These are phyloP conservation scores for Arthroderma sp. DNA, from an alignment of 2,329 filamentous ascomycete species.

Conservation along the genomic window DNA sequence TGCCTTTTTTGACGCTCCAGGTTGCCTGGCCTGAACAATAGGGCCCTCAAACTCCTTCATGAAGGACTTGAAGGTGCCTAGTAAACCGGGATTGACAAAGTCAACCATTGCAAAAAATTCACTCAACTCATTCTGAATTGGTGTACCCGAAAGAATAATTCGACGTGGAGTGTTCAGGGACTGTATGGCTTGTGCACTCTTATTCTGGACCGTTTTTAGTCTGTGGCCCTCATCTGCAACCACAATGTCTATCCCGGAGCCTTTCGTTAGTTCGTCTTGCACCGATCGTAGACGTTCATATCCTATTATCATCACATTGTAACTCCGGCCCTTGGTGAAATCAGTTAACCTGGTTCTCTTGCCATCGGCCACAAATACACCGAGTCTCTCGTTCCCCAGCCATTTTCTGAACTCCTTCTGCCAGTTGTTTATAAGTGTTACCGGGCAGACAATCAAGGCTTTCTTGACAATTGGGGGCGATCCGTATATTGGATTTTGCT, in stretches of 20 bases:
- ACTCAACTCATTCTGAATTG: constrained; percentile 54
- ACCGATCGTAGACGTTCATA: constrained; percentile 57
- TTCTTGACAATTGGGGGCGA: constrained; percentile 51
- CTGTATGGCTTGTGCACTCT: constrained; percentile 52
- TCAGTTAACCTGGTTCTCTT: constrained; percentile 49
- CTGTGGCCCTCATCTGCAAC: constrained; percentile 58
- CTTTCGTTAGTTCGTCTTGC: constrained; percentile 51
- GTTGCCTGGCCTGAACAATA: constrained; percentile 51
- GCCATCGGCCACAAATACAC: constrained; percentile 53
- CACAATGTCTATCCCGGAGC: constrained; percentile 52
- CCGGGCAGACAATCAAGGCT: constrained; percentile 59
- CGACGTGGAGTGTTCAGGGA: constrained; percentile 48
- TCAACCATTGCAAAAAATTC: constrained; percentile 58
- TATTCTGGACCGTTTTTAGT: constrained; percentile 56
- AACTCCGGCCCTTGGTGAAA: constrained; percentile 55
- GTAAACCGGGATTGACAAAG: constrained; percentile 53
- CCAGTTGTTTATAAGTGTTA: constrained; percentile 61
- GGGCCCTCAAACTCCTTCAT: constrained; percentile 52
- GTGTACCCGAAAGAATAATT: constrained; percentile 53
- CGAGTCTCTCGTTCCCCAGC: constrained; percentile 57
- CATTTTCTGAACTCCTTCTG: constrained; percentile 60
- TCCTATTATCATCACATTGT: constrained; percentile 60
- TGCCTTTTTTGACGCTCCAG: constrained; percentile 47
- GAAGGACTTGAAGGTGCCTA: constrained; percentile 50
- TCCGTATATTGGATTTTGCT: constrained; percentile 54